Base-by-base conservation (phyloP, 176 grass and related monocot species). In the Tuctoria greenei region DNA sequence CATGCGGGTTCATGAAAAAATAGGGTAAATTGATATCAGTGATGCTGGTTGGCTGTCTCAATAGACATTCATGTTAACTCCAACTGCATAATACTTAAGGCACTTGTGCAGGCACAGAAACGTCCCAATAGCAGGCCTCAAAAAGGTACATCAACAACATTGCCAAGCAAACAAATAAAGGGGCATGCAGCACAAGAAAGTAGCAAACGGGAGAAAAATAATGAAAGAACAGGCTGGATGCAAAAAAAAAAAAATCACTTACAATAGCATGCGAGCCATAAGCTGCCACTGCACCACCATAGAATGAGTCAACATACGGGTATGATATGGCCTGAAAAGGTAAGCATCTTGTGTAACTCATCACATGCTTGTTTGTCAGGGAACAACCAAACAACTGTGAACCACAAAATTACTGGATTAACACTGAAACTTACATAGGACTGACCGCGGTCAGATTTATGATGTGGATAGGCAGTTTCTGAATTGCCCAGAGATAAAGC, bases 291-390 rank as follows among this genome's bases (percentile, higher is more conserved):
- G 81, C 44, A 18, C 80, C 85, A 80, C 85, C 77, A 71, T 84
- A 99, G 73, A 76, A 87, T 26, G 85, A 72, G 79, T 99, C 92
- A 62, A 28, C 75, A 88, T 92, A 99, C 6, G 95, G 87, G 81
- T 88, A 99, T 61, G 91, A 80, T 23, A 92, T 69, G 24, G 82
- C 89, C 95, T 99, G 88, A 70, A 86, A 87, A 78, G 36, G 73
- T 62, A 41, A 86, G 56, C 63, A 83, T 74, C 67, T 50, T 36
- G 45, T 18, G 11, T 74, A 57, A 74, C 59, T 85, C 35, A 87
- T 83, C 46, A 87, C 39, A 73, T 25, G 56, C 21, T 61, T 71
- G 23, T 42, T 25, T 37, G 84, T 42, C 45, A 74, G 47, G 52
- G 78, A 36, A 72, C 63, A 70, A 49, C 84, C 13, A 18, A 60